Percentiles rank a stretch among this genome's conserved stretches.
Evolutionary conservation across 1,139 yeast genomes (phyloP).

Genomic region (Petasospora rhodanensis): DNA sequence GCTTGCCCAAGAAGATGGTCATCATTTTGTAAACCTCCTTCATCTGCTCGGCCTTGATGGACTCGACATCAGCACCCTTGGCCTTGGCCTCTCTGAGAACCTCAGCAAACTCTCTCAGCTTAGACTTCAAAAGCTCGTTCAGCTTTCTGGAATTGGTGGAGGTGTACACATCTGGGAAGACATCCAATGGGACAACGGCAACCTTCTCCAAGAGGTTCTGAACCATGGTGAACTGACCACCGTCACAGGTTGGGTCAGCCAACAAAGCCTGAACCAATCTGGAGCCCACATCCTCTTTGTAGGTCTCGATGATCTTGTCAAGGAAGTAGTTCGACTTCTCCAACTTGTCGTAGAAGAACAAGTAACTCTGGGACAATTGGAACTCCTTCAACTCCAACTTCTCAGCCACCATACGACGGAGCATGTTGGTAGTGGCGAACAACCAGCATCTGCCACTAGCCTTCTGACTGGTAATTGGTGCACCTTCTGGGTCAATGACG

Average conservation of each 20-base stretch:
- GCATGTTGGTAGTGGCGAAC: constrained; percentile 73
- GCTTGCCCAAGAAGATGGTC: constrained; percentile 65
- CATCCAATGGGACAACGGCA: constrained; percentile 69
- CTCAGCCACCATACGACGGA: constrained; percentile 59
- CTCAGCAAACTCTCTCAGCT: constrained; percentile 73
- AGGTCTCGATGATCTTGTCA: constrained; percentile 68
- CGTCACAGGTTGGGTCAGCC: constrained; percentile 65
- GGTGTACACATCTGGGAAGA: constrained; percentile 69
- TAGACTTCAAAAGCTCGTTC: constrained; percentile 59
- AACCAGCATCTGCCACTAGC: constrained; percentile 84
- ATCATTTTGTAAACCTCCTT: constrained; percentile 59
- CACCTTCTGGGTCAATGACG: constrained; percentile 55
- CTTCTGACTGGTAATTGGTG: constrained; percentile 71
- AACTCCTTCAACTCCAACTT: constrained; percentile 63
- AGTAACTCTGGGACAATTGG: constrained; percentile 68
- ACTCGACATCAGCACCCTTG: constrained; percentile 24
- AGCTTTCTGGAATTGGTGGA: constrained; percentile 53
- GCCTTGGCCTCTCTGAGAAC: constrained; percentile 44
- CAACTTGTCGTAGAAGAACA: constrained; percentile 70
- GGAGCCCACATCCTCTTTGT: constrained; percentile 58
- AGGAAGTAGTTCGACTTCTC: constrained; percentile 74
- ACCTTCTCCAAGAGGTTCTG: constrained; percentile 69
- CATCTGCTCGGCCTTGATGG: constrained; percentile 46
- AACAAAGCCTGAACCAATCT: constrained; percentile 62
- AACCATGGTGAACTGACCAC: constrained; percentile 87